phyloP scores from a whole-genome alignment of 768 basidiomycete genomes.

The Suillus variegatus region DNA sequence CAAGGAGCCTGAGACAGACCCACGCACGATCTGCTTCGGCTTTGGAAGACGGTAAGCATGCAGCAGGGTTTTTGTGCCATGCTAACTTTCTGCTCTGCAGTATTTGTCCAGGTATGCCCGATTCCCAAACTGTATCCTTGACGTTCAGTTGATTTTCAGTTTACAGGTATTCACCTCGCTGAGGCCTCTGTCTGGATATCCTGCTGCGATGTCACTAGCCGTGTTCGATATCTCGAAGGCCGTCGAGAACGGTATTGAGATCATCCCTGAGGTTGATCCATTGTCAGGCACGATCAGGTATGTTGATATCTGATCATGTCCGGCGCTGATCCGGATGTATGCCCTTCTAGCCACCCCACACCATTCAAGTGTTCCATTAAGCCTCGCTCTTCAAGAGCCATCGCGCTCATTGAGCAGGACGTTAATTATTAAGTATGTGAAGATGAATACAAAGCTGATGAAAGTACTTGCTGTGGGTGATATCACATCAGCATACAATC shows the following conservation, averaged over 20 bases:
- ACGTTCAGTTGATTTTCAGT: neutral
- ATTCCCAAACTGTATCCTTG: conserved; percentile 5
- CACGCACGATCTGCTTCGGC: conserved; percentile 64
- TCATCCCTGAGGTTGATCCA: conserved; percentile 51
- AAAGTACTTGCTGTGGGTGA: too few species aligned
- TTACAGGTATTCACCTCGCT: conserved; percentile 45
- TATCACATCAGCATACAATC: too few species aligned
- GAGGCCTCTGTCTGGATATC: conserved; percentile 43
- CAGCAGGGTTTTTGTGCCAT: conserved; percentile 8
- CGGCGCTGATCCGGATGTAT: conserved; percentile 26
- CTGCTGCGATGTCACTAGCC: conserved; percentile 40
- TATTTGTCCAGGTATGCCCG: conserved; percentile 31
- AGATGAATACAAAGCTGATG: too few species aligned
- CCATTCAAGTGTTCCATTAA: too few species aligned
- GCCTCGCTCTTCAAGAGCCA: too few species aligned
- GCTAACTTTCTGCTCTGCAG: conserved; percentile 14
- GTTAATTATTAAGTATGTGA: too few species aligned
- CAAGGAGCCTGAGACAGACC: conserved; percentile 50
- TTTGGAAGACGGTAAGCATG: conserved; percentile 61
- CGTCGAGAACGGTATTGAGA: conserved; percentile 38
- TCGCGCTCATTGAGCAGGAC: too few species aligned
- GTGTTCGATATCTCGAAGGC: conserved; percentile 43
- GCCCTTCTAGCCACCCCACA: too few species aligned
- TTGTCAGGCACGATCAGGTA: conserved; percentile 60
- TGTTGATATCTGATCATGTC: neutral